These are phyloP conservation scores for Prorocentrum cordatum DNA, from an alignment of 169 alveolate species.

Conservation along the genomic window DNA sequence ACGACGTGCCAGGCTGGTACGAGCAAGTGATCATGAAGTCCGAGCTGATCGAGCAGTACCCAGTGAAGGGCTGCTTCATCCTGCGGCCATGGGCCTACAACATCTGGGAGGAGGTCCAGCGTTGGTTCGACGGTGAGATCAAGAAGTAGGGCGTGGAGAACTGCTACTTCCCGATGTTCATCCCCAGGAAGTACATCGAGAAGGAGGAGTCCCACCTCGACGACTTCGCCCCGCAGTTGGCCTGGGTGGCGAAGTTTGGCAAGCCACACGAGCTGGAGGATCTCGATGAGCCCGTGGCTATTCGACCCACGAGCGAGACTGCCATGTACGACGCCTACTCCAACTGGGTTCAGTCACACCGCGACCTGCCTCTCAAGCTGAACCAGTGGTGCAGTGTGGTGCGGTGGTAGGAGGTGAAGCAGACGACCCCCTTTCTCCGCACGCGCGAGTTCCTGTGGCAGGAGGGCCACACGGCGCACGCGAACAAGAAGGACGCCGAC, in stretches of 20 bases:
- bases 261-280: too few species aligned
- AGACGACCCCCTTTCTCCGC: conserved; percentile 99
- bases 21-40: conserved; percentile 89
- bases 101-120: conserved; percentile 93
- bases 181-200: conserved; percentile 88
- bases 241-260: conserved; percentile 94
- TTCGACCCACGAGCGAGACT: conserved; percentile 99
- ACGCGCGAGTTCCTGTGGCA: conserved; percentile 99
- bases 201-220: conserved; percentile 96
- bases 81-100: conserved; percentile 94
- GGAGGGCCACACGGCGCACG: conserved; percentile 99
- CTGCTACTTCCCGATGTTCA: conserved; percentile 81
- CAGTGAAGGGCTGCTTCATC: conserved; percentile 98
- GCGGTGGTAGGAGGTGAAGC: conserved; percentile 99
- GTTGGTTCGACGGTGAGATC: conserved; percentile 84
- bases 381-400: conserved; percentile 97
- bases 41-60: conserved; percentile 97
- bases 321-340: conserved; percentile 98
- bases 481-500: conserved; percentile 87
- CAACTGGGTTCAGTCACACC: conserved; percentile 94
- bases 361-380: conserved; percentile 96
- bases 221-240: conserved; percentile 99
- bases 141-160: conserved; percentile 77
- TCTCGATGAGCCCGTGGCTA: conserved; percentile 91
- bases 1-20: conserved; percentile 83